Evolutionary conservation across 306 rosid genomes (phyloP).

Genomic region (Corylus americana): DNA sequence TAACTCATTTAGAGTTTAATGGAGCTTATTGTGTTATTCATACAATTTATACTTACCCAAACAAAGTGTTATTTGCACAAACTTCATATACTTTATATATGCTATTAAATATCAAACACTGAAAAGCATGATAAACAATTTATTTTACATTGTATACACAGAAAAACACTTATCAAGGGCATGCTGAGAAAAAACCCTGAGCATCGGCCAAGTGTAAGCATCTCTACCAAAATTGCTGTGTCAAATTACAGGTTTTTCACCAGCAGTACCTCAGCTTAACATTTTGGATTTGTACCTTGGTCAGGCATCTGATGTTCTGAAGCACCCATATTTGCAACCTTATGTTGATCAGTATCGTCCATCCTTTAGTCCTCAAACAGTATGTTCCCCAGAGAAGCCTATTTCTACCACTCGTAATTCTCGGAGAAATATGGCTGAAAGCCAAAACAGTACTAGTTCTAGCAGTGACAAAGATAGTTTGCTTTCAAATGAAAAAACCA

Average conservation of each 20-base stretch:
- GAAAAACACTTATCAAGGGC: conserved; percentile 95
- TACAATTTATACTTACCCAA: too few relatives aligned
- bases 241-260: conserved; percentile 14
- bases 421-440: conserved; percentile 78
- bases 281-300: conserved; percentile 27
- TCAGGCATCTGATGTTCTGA: conserved; percentile 95
- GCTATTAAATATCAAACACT: conserved; percentile 25
- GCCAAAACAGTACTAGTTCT: conserved; percentile 84
- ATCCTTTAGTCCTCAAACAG: conserved; percentile 55
- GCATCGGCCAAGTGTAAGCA: conserved; percentile 88
- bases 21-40: neutral
- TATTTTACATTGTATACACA: conserved; percentile 37
- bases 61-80: neutral
- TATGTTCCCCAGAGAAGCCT: conserved; percentile 64
- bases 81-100: conserved; percentile 4
- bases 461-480: conserved; percentile 85
- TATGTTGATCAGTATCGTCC: conserved; percentile 79
- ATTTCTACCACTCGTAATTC: conserved; percentile 40
- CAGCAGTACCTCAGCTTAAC: conserved; percentile 23
- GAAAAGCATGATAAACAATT: conserved; percentile 1
- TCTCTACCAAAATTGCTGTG: conserved; percentile 24
- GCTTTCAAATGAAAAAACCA: conserved; percentile 67
- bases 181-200: conserved; percentile 97
- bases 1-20: neutral
- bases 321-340: conserved; percentile 95